Conservation (phyloP, 306 rosid genomes). For the Cucumis hystrix region DNA sequence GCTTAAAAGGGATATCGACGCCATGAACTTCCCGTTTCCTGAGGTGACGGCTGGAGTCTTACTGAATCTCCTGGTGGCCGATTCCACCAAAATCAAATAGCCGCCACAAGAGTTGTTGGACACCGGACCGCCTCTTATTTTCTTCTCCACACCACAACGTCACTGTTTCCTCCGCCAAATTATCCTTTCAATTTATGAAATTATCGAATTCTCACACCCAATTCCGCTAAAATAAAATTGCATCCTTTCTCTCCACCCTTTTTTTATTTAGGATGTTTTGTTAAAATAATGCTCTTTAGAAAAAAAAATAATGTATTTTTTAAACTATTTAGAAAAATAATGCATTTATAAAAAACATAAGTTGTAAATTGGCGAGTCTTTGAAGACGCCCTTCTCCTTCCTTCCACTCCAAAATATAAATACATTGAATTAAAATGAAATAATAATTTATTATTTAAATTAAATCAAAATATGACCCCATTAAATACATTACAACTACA, state of each 20-base stretch:
- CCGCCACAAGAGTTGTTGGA: not conserved
- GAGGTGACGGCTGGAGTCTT: not conserved
- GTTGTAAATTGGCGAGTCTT: too few species aligned
- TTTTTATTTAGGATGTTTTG: too few species aligned
- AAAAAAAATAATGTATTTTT: too few species aligned
- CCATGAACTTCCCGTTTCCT: not conserved
- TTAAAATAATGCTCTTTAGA: too few species aligned
- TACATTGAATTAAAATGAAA: too few species aligned
- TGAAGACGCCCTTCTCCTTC: too few species aligned
- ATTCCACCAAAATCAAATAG: not conserved
- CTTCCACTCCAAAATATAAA: too few species aligned
- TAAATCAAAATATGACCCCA: too few species aligned
- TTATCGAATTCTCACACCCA: not conserved
- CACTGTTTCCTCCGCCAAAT: not conserved
- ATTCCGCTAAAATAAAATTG: not conserved
- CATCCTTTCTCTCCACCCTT: not conserved
- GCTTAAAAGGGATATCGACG: not conserved
- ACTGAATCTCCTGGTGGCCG: not conserved
- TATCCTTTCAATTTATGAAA: not conserved
- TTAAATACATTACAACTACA: too few species aligned
- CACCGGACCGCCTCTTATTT: conserved; percentile 1
- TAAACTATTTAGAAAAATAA: too few species aligned
- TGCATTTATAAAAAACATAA: too few species aligned
- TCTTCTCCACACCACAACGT: not conserved
- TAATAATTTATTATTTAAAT: too few species aligned